These are phyloP conservation scores for Penicillium concentricum DNA, from an alignment of 2,329 filamentous ascomycete species.

Conservation along the genomic window DNA sequence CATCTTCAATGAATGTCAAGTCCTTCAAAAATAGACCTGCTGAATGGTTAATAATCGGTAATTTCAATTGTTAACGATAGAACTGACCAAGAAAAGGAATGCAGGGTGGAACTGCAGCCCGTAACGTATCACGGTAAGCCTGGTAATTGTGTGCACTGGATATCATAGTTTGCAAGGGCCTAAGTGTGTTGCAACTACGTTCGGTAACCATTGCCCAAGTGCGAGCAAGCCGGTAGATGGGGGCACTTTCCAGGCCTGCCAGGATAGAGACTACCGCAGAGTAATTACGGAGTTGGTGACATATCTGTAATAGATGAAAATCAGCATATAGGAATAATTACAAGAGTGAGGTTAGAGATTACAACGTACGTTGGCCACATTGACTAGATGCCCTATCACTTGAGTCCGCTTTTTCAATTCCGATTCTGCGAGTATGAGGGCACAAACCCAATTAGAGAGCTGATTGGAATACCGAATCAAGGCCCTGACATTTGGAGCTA, in stretches of 20 bases:
- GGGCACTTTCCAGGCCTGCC: slow-evolving; percentile 84
- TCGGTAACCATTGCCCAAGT: slow-evolving; percentile 91
- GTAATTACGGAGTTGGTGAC: slow-evolving; percentile 84
- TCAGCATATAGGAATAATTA: not conserved
- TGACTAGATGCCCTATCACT: slow-evolving; percentile 93
- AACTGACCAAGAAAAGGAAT: slow-evolving; percentile 88
- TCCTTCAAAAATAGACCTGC: slow-evolving; percentile 89
- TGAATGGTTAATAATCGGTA: not conserved
- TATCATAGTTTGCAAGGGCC: slow-evolving; percentile 87
- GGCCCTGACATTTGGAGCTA: slow-evolving; percentile 85
- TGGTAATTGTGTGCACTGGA: slow-evolving; percentile 86
- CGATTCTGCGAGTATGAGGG: slow-evolving; percentile 88
- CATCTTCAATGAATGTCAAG: slow-evolving; percentile 93
- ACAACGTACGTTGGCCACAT: slow-evolving; percentile 73
- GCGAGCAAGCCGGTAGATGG: slow-evolving; percentile 83
- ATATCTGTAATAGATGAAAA: slow-evolving; percentile 62
- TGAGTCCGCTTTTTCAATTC: slow-evolving; percentile 90
- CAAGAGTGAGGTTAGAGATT: not conserved
- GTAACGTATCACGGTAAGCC: slow-evolving; percentile 63
- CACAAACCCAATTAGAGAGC: slow-evolving; percentile 95
- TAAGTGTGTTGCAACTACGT: slow-evolving; percentile 70
- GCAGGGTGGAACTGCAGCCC: slow-evolving; percentile 85
- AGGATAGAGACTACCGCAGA: slow-evolving; percentile 94
- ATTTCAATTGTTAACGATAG: slow-evolving; percentile 4
- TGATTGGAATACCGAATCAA: slow-evolving; percentile 95